These are phyloP conservation scores for Pythium volutum DNA, from an alignment of 352 stramenopile genomes.

Conservation along the genomic window DNA sequence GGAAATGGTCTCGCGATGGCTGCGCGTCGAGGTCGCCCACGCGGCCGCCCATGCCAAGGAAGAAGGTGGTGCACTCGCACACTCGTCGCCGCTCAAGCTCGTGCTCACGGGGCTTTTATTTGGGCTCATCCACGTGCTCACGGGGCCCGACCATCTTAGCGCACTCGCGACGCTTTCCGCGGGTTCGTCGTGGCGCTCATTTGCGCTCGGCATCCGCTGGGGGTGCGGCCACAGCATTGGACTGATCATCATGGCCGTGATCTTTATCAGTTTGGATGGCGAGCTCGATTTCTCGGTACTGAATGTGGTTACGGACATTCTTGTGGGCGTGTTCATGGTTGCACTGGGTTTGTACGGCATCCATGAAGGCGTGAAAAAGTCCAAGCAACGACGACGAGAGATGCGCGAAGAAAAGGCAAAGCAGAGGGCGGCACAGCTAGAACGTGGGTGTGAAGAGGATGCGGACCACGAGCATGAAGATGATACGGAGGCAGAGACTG, in stretches of 20 bases:
- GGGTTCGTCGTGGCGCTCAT: slow-evolving; percentile 72
- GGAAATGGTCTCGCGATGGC: slow-evolving; percentile 22
- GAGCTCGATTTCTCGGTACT: slow-evolving; percentile 57
- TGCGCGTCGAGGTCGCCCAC: slow-evolving; percentile 34
- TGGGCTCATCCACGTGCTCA: slow-evolving; percentile 45
- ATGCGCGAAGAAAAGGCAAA: slow-evolving; percentile 16
- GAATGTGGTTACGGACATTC: slow-evolving; percentile 55
- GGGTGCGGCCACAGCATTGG: slow-evolving; percentile 89
- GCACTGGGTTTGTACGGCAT: slow-evolving; percentile 63
- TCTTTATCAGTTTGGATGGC: slow-evolving; percentile 67
- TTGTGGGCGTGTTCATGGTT: slow-evolving; percentile 83
- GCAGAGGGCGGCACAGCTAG: slow-evolving; percentile 11
- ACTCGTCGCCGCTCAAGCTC: slow-evolving; percentile 38
- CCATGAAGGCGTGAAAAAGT: slow-evolving; percentile 60
- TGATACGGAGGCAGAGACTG: slow-evolving; percentile 39
- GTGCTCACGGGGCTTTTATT: slow-evolving; percentile 41
- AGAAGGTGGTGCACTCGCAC: slow-evolving; percentile 33
- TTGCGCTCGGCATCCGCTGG: slow-evolving; percentile 88
- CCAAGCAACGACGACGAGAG: slow-evolving; percentile 18
- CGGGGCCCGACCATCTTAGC: slow-evolving; percentile 87
- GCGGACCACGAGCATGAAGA: slow-evolving; percentile 22
- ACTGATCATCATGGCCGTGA: slow-evolving; percentile 81
- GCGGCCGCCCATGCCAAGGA: slow-evolving; percentile 28
- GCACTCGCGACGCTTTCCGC: slow-evolving; percentile 86
- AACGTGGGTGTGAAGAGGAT: slow-evolving; percentile 14